A percentile compares a stretch with the other conserved stretches of the same genome.
Conservation (phyloP, 768 basidiomycete genomes). For the Lentinula lateritia region DNA sequence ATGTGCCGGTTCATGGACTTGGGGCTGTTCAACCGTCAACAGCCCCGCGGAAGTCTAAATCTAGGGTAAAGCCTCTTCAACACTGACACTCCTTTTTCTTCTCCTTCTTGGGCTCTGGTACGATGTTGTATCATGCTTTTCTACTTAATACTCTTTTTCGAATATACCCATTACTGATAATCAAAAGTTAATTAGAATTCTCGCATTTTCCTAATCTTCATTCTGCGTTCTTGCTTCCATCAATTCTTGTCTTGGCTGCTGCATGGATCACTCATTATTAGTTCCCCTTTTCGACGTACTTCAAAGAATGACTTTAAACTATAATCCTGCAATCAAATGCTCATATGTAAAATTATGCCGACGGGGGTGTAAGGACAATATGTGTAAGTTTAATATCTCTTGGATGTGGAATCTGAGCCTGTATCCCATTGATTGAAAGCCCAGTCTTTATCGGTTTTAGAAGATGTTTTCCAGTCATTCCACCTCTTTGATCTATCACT, state of each 20-base stretch:
- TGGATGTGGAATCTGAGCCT: neutral
- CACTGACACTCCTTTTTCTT: conserved; percentile 8
- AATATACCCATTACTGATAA: neutral
- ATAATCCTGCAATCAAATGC: no score
- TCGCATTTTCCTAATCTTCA: neutral
- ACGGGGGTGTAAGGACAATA: no score
- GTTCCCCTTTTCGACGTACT: neutral
- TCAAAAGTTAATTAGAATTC: neutral
- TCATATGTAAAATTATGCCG: no score
- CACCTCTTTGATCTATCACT: conserved; percentile 16
- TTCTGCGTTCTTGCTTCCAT: neutral
- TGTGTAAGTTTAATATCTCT: neutral
- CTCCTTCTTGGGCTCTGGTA: conserved; percentile 1
- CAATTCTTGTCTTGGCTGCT: neutral
- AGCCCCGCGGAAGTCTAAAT: conserved; percentile 46
- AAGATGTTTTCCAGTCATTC: conserved; percentile 45
- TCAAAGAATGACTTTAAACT: neutral
- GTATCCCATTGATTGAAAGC: conserved; percentile 46
- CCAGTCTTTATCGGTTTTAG: conserved; percentile 33
- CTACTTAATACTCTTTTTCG: neutral
- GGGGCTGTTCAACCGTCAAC: conserved; percentile 53
- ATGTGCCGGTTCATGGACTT: conserved; percentile 73
- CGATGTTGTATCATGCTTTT: neutral
- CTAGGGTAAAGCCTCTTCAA: conserved; percentile 43
- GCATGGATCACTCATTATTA: neutral